These are phyloP conservation scores for Odontarrhena argentea DNA, from an alignment of 345 rosid species.

Conservation along the genomic window DNA sequence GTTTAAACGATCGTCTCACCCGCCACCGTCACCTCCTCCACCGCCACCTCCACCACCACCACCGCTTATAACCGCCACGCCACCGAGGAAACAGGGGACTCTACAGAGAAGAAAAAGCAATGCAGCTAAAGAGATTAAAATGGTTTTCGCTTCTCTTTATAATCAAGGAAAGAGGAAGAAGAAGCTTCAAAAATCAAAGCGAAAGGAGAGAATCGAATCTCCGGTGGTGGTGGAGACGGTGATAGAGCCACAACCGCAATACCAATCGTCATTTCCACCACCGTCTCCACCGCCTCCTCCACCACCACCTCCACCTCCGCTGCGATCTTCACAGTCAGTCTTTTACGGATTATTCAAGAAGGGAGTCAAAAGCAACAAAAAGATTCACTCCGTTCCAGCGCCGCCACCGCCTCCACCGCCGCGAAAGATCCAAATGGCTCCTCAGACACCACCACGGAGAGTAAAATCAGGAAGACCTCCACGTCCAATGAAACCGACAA, in stretches of 20 bases:
- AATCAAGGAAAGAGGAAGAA: slow-evolving; percentile 64
- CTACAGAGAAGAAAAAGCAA: slow-evolving; percentile 62
- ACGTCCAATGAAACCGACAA: slow-evolving; percentile 48
- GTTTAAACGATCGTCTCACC: slow-evolving; percentile 29
- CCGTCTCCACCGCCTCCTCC: slow-evolving; percentile 66
- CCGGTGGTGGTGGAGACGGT: background rate
- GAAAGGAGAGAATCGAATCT: slow-evolving; percentile 33
- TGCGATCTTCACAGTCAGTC: slow-evolving; percentile 60
- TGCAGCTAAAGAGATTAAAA: slow-evolving; percentile 74
- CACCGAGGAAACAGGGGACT: slow-evolving; percentile 43
- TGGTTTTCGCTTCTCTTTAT: slow-evolving; percentile 61
- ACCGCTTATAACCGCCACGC: slow-evolving; percentile 43
- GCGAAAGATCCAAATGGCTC: slow-evolving; percentile 36
- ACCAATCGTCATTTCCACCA: slow-evolving; percentile 44
- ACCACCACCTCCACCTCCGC: slow-evolving; percentile 68
- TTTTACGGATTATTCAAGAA: slow-evolving; percentile 66
- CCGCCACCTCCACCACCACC: slow-evolving; percentile 46
- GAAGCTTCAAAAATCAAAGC: slow-evolving; percentile 53
- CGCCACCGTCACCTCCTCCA: slow-evolving; percentile 42
- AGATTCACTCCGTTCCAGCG: slow-evolving; percentile 54
- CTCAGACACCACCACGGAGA: slow-evolving; percentile 47
- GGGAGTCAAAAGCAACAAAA: slow-evolving; percentile 61
- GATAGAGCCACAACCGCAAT: slow-evolving; percentile 16
- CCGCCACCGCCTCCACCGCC: slow-evolving; percentile 60
- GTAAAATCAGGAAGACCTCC: slow-evolving; percentile 61